Evolutionary conservation across 805 yeast species (phyloP).

Genomic region (Wickerhamia fluorescens): DNA sequence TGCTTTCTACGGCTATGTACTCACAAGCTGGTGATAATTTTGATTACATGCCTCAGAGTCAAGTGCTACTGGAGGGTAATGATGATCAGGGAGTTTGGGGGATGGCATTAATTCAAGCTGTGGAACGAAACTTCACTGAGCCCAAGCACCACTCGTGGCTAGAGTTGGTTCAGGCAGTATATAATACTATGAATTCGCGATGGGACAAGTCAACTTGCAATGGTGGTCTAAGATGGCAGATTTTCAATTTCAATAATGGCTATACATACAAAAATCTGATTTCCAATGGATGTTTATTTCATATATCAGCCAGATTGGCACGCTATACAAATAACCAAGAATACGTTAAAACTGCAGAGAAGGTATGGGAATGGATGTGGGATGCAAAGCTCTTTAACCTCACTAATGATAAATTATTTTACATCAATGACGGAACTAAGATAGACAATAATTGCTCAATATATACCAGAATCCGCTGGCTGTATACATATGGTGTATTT

Average conservation of each 20-base stretch:
- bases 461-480: conserved; percentile 51
- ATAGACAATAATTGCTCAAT: conserved; percentile 41
- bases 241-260: conserved; percentile 89
- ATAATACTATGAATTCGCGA: conserved; percentile 81
- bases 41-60: conserved; percentile 39
- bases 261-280: conserved; percentile 89
- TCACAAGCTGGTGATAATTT: conserved; percentile 36
- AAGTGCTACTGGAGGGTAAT: conserved; percentile 41
- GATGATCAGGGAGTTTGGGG: conserved; percentile 53
- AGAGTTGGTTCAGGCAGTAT: conserved; percentile 78
- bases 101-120: conserved; percentile 40
- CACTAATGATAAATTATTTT: conserved; percentile 10
- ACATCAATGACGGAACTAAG: conserved; percentile 54
- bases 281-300: conserved; percentile 83
- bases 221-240: conserved; percentile 97
- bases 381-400: conserved; percentile 17
- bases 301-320: conserved; percentile 82
- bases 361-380: conserved; percentile 77
- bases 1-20: conserved; percentile 33
- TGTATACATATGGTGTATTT: conserved; percentile 63
- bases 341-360: conserved; percentile 68
- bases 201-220: conserved; percentile 74
- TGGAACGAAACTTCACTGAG: conserved; percentile 35
- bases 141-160: conserved; percentile 76
- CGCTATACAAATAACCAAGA: conserved; percentile 71